Percentiles rank a stretch among this genome's conserved stretches.
These are phyloP conservation scores for Apiospora marii DNA, from an alignment of 2,329 filamentous ascomycete species.

Conservation along the genomic window DNA sequence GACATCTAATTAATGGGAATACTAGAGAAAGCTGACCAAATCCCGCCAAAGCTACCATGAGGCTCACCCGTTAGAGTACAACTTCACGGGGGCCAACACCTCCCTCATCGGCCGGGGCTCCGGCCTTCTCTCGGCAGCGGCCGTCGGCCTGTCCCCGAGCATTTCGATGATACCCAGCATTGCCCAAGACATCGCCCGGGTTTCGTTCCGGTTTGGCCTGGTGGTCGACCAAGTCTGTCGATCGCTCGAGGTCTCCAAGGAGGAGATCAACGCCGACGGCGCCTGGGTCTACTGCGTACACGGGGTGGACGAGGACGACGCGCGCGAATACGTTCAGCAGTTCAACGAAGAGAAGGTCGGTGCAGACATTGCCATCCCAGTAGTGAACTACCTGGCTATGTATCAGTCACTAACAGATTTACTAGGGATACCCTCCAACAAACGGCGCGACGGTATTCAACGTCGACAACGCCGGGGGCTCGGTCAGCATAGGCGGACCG, in stretches of 20 bases:
- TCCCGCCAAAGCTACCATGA: conserved; percentile 5
- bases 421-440: not conserved
- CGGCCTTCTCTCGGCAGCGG: conserved; percentile 3
- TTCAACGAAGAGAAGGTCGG: conserved; percentile 12
- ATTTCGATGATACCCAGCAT: conserved; percentile 16
- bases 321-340: not conserved
- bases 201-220: conserved; percentile 8
- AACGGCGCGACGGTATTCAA: conserved; percentile 6
- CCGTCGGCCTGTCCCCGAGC: conserved; percentile 6
- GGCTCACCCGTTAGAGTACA: conserved; percentile 10
- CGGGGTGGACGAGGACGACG: conserved; percentile 7
- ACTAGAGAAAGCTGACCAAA: not conserved
- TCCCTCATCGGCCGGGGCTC: conserved; percentile 14
- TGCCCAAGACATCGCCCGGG: conserved; percentile 7
- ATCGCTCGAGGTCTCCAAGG: conserved; percentile 7
- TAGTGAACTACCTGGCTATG: accelerated
- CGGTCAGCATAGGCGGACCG: conserved; percentile 21
- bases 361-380: not conserved
- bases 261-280: conserved; percentile 19
- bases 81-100: not conserved
- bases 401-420: too few relatives aligned
- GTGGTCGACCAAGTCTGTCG: conserved; percentile 21
- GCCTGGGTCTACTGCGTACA: conserved; percentile 18
- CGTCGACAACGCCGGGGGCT: conserved; percentile 14
- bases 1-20: too few relatives aligned